These are phyloP conservation scores for Tuber borchii DNA, from an alignment of 495 filamentous ascomycete genomes.

Conservation along the genomic window DNA sequence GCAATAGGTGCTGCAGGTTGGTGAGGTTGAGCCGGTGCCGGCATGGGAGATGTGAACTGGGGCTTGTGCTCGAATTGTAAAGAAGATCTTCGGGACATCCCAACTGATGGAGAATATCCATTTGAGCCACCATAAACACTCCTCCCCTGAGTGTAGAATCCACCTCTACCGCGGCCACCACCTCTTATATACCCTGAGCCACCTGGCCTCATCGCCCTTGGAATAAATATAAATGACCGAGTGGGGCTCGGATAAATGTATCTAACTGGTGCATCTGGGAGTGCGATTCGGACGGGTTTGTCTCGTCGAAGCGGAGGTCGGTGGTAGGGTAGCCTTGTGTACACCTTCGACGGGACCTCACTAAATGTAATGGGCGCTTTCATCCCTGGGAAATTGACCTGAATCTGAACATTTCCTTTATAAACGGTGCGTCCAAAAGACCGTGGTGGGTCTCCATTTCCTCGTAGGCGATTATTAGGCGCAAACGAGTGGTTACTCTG, in stretches of 20 bases:
- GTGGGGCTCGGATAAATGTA: conserved; percentile 88
- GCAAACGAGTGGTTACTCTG: conserved; percentile 45
- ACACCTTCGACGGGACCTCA: conserved; percentile 68
- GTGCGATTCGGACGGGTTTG: conserved; percentile 90
- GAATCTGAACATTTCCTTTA: conserved; percentile 74
- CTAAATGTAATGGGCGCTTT: conserved; percentile 62
- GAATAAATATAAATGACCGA: conserved; percentile 97
- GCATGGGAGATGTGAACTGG: conserved; percentile 11
- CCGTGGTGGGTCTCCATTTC: conserved; percentile 45
- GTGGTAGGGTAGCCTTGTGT: conserved; percentile 91
- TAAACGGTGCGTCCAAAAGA: conserved; percentile 59
- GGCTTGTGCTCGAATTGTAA: conserved; percentile 46
- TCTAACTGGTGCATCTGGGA: conserved; percentile 66
- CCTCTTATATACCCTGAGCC: conserved; percentile 48
- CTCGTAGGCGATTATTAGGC: conserved; percentile 47
- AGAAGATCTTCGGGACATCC: conserved; percentile 87
- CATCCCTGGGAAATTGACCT: conserved; percentile 72
- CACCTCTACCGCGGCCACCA: conserved; percentile 61
- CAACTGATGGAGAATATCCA: conserved; percentile 79
- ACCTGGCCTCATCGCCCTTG: conserved; percentile 78
- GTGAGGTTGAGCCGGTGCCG: conserved; percentile 12
- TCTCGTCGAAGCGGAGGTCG: conserved; percentile 89
- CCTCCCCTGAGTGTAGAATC: conserved; percentile 61
- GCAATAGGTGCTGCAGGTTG: conserved; percentile 12
- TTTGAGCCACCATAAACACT: conserved; percentile 71